Conservation (phyloP, 305 asterid species). For the Fraxinus velutina region DNA sequence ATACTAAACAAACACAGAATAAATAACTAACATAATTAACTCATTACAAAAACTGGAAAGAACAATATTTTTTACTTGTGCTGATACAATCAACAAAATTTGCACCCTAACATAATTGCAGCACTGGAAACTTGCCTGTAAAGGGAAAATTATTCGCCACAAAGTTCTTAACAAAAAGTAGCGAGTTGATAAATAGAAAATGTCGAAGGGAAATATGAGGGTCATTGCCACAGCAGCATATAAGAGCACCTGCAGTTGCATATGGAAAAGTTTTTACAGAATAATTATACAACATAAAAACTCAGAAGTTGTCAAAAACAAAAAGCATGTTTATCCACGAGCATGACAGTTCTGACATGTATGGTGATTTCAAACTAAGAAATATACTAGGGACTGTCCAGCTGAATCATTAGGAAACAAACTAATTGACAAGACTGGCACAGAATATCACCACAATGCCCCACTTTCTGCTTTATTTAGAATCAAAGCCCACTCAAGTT, state of each 20-base stretch:
- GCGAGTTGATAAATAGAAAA: constrained; percentile 85
- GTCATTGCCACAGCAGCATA: constrained; percentile 78
- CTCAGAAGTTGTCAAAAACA: neutral
- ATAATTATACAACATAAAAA: constrained; percentile 8
- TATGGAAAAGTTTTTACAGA: constrained; percentile 22
- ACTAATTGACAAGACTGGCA: neutral
- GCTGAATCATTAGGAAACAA: constrained; percentile 11
- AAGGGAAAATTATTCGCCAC: constrained; percentile 81
- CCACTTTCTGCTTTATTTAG: neutral
- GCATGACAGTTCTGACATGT: constrained; percentile 9
- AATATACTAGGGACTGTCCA: neutral
- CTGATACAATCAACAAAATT: neutral
- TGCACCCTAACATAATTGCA: neutral
- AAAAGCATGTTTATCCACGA: neutral
- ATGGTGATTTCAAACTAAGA: constrained; percentile 19
- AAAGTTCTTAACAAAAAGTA: constrained; percentile 79
- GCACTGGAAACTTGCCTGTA: constrained; percentile 69
- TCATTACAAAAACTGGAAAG: neutral
- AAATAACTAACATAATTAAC: neutral
- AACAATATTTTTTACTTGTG: neutral
- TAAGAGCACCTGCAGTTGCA: constrained; percentile 72
- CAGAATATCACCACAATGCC: neutral
- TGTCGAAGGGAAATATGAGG: constrained; percentile 88
- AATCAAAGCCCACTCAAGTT: neutral
- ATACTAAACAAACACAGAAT: neutral